Evolutionary conservation across 768 basidiomycete genomes (phyloP).

Genomic region (Termitomyces sp.): DNA sequence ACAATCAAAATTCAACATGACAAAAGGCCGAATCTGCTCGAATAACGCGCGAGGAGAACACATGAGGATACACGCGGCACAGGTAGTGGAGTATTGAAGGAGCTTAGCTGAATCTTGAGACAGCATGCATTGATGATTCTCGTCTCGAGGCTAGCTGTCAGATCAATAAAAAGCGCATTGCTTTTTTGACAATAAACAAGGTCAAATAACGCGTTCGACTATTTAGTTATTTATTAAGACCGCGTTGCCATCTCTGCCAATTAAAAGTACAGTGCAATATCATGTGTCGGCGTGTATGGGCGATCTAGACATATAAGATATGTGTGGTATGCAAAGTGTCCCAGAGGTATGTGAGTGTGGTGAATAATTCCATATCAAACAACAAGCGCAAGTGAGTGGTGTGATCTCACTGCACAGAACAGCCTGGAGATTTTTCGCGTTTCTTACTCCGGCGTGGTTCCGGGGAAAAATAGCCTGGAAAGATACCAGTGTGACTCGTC

Average conservation of each 20-base stretch:
- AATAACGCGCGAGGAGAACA: no score
- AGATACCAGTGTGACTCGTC: slow-evolving; percentile 15
- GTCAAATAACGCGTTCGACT: neutral
- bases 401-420: slow-evolving; percentile 34
- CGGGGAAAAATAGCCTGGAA: slow-evolving; percentile 31
- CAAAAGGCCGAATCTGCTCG: neutral
- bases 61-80: neutral
- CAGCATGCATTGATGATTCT: neutral
- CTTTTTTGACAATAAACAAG: no score
- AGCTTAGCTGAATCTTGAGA: neutral
- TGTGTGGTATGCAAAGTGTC: neutral
- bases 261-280: neutral
- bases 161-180: no score
- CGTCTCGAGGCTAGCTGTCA: neutral
- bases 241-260: no score
- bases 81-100: neutral
- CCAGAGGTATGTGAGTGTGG: neutral
- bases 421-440: slow-evolving; percentile 34
- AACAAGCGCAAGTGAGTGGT: neutral
- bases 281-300: neutral
- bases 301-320: neutral
- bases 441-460: slow-evolving; percentile 29
- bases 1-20: neutral
- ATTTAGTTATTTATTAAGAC: no score
- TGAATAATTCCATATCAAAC: neutral